Evolutionary conservation across 352 stramenopile genomes (phyloP).

Genomic region (Aphanomyces euteiches): DNA sequence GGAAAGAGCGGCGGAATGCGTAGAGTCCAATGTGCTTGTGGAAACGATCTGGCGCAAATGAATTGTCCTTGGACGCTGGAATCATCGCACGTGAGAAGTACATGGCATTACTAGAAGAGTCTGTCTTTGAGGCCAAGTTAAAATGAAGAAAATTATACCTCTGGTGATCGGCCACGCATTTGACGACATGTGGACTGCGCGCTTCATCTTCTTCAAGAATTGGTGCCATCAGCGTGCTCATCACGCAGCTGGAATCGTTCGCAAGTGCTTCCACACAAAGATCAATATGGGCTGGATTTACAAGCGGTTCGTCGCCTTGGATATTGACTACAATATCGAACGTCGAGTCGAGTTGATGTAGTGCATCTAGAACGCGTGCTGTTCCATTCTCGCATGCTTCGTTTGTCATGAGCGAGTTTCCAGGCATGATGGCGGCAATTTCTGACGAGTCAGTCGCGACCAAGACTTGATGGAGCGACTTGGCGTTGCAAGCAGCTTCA

Average conservation of each 20-base stretch:
- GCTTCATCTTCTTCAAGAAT: constrained; percentile 57
- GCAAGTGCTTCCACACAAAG: constrained; percentile 57
- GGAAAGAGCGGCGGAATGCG: constrained; percentile 68
- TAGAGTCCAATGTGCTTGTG: constrained; percentile 79
- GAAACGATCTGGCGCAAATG: constrained; percentile 52
- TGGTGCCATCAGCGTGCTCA: constrained; percentile 74
- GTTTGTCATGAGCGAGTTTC: constrained; percentile 41
- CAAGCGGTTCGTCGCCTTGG: constrained; percentile 75
- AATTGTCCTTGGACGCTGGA: constrained; percentile 61
- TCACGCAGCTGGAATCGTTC: constrained; percentile 46
- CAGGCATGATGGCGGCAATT: constrained; percentile 44
- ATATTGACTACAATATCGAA: constrained; percentile 83
- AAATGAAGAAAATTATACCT: constrained; percentile 37
- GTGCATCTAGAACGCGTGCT: constrained; percentile 65
- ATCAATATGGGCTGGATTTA: constrained; percentile 77
- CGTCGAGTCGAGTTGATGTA: constrained; percentile 39
- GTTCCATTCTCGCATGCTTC: constrained; percentile 61
- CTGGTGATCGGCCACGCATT: constrained; percentile 61
- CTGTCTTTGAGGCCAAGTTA: not conserved
- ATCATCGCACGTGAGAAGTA: constrained; percentile 84
- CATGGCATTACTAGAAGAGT: constrained; percentile 58
- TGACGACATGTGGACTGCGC: constrained; percentile 63
- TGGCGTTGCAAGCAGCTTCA: constrained; percentile 45
- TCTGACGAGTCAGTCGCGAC: constrained; percentile 72
- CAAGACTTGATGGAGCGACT: constrained; percentile 63